Base-by-base conservation (phyloP, 1,284 basidiomycete genomes). In the Moesziomyces parantarcticus region DNA sequence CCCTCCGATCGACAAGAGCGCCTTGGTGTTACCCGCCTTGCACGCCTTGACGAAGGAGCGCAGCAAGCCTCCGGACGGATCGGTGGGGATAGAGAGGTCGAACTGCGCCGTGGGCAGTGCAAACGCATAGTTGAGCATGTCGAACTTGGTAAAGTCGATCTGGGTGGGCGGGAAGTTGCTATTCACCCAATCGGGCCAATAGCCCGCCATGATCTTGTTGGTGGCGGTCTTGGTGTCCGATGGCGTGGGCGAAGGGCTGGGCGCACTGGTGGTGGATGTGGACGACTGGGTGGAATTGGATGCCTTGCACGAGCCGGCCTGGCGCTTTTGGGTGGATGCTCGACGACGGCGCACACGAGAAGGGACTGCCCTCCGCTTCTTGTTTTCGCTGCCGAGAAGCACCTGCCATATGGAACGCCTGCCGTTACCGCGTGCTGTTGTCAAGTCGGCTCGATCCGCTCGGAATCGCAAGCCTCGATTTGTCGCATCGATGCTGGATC, bases 61-160 rank as follows among this genome's bases (percentile, higher is more conserved):
- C 29, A 81, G 52, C 5, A 69, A 44, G 1, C 32, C 32, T 13
- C 57, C 61, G 0, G 68, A 68, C 5, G 56, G 52, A 39, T 70
- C 67, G 6, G 66, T 62, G 18, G 70, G 68, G 36, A 76, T 64
- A 8, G 52, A 49, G 11, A 80, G 58, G 23, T 66, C 55, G n/a
- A 57, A 63, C 16, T 64, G 36, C 29, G 56, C 26, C 0, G 68
- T 73, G n/a, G 78, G 78, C 3, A 75, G 52, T 4, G 72, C 79
- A 61, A 81, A 81, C 4, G 79, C 76, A 44, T 70, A 81, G 40
- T 78, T 70, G 65, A 81, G 52, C 36, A 77, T 60, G 59, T 80
- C 78, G 50, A 73, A 81, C 43, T 75, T 71, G 58, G 47, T 44
- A 25, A 69, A 77, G 46, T 77, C 74, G 51, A 81, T 75, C 22